Evolutionary conservation across 2,329 filamentous ascomycete species (phyloP), one percentile per base, ranked within the genome.

Genomic region (Pyrenochaeta sp.): DNA sequence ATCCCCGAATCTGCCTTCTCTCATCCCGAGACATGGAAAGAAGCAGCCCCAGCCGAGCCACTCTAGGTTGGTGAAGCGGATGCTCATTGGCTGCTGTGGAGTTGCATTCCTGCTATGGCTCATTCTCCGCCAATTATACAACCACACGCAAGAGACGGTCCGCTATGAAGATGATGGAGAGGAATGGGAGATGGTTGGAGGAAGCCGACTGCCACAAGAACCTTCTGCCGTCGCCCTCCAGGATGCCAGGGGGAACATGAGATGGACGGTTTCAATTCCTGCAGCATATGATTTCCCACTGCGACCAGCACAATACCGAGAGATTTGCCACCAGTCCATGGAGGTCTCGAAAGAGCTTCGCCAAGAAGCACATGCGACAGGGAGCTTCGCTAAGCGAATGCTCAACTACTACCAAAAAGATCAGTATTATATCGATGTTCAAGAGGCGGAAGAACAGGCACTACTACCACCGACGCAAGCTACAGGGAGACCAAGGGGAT

Each of bases 261-360:
- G 82, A 65, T 95, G 90, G 90, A 94, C 90, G 0, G 81, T 95
- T 8, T 90, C 84, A 1, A 91, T 96, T 24, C 90, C 90, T 1
- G 76, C 79, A 6, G 79, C 78, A 44, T 75, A 79, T 31, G 74
- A 77, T 3, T 93, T 93, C 48, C 90, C 90, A 1, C 69, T 94
- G 2, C 71, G 77, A 0, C 79, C 82, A 14, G 71, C 79, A 7
- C 81, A 90, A 50, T 94, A 94, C 63, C 71, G 77, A 10, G 81
- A 86, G 28, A 86, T 95, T 46, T 89, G 86, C 63, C 75, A 74
- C 19, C 83, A 87, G 55, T 87, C 86, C 35, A 80, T 78, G 48
- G 82, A 89, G 62, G 80, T 89, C 19, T 81, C 87, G 2, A 74
- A 80, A 72, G 61, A 75, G 65, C 41, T 77, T 72, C 68, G 62